phyloP scores from a whole-genome alignment of 1,139 yeast species.

The Candida tropicalis region DNA sequence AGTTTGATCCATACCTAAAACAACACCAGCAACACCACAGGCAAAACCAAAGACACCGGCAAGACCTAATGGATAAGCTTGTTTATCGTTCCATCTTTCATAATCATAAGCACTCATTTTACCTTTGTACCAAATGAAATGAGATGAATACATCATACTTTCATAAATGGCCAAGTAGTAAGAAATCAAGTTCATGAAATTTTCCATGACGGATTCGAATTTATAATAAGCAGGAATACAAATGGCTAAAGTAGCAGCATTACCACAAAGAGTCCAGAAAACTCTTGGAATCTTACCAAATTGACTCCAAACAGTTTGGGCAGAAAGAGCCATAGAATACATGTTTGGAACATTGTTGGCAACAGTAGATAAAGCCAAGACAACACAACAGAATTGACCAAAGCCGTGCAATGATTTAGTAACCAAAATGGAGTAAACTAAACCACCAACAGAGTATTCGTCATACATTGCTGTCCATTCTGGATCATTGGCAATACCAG shows the following conservation, averaged over 20 bases:
- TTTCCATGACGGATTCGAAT: slow-evolving; percentile 71
- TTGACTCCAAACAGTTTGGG: slow-evolving; percentile 79
- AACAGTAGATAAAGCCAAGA: slow-evolving; percentile 80
- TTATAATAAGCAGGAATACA: slow-evolving; percentile 84
- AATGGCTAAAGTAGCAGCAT: slow-evolving; percentile 76
- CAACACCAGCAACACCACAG: slow-evolving; percentile 86
- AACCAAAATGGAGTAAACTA: slow-evolving; percentile 75
- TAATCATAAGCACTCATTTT: slow-evolving; percentile 62
- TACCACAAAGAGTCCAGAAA: slow-evolving; percentile 77
- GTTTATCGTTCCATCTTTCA: slow-evolving; percentile 57
- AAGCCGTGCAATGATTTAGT: slow-evolving; percentile 81
- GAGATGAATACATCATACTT: slow-evolving; percentile 73
- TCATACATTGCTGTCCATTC: slow-evolving; percentile 56
- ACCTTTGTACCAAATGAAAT: slow-evolving; percentile 71
- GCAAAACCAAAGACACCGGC: slow-evolving; percentile 81
- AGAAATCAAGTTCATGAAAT: slow-evolving; percentile 88
- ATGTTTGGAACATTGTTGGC: slow-evolving; percentile 92
- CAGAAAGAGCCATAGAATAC: slow-evolving; percentile 85
- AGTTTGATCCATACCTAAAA: slow-evolving; percentile 80
- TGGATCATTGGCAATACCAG: slow-evolving; percentile 53
- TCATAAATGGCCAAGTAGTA: slow-evolving; percentile 89
- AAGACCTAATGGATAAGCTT: slow-evolving; percentile 67
- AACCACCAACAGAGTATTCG: slow-evolving; percentile 73
- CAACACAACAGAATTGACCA: slow-evolving; percentile 86
- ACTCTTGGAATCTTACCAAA: slow-evolving; percentile 77